Evolutionary conservation across 345 rosid genomes (phyloP).

Genomic region (Erodium maritimum): DNA sequence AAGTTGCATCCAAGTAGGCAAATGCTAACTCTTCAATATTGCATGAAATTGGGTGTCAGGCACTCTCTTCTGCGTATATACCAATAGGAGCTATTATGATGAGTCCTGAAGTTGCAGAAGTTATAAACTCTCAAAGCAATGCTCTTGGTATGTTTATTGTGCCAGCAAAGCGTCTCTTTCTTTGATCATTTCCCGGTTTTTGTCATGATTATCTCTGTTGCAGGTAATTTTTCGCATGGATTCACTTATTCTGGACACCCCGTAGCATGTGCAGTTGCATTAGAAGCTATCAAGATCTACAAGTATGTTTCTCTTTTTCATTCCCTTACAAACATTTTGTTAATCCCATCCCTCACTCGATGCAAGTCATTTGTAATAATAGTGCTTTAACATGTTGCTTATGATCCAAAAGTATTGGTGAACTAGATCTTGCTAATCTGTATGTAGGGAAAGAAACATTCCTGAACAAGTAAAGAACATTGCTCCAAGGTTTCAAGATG

Average conservation of each 20-base stretch:
- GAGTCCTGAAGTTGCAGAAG: constrained; percentile 78
- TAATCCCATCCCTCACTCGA: neutral
- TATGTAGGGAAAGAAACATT: constrained; percentile 72
- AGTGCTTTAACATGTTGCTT: too few relatives aligned
- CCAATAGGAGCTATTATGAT: constrained; percentile 90
- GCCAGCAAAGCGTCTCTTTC: neutral
- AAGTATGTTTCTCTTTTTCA: constrained; percentile 28
- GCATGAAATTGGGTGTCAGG: constrained; percentile 27
- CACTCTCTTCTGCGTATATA: constrained; percentile 85
- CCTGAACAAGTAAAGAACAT: constrained; percentile 40
- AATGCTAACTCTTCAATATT: neutral
- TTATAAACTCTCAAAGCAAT: constrained; percentile 85
- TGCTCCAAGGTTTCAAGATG: constrained; percentile 75
- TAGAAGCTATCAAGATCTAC: constrained; percentile 67
- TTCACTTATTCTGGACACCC: constrained; percentile 97
- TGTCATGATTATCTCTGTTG: constrained; percentile 7
- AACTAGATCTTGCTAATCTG: neutral
- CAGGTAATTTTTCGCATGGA: constrained; percentile 87
- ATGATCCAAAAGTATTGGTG: too few relatives aligned
- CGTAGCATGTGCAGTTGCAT: constrained; percentile 81
- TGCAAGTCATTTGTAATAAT: too few relatives aligned
- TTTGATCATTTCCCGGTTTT: constrained; percentile 1
- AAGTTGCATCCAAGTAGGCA: constrained; percentile 2
- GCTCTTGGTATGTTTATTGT: constrained; percentile 53
- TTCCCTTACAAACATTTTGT: neutral